Evolutionary conservation across 306 rosid species (phyloP), one percentile per base, ranked within the genome.

Genomic region (Cucurbita moschata): DNA sequence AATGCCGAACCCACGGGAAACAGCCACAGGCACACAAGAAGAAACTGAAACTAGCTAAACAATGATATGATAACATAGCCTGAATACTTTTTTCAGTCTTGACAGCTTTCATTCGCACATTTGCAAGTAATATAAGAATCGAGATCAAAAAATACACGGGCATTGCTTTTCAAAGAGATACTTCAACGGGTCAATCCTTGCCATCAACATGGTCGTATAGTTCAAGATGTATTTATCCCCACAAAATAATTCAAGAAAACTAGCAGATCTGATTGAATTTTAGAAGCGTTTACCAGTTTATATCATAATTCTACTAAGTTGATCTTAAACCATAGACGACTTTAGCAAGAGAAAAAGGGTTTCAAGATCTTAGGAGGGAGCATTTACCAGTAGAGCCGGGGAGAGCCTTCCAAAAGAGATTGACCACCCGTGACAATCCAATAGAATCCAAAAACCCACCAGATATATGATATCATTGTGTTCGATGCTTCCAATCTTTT

Each of bases 361-460:
- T 68, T 68, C 12, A 5, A 68, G 73, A 68, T 42, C 54, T 21
- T 21, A 68, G 43, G 8, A 68, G 73, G 49, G 37, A 8, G 6
- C 16, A 52, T 46, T 75, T 79, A 90, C 97, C 97, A 88, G 78
- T 90, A 90, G 72, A 90, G 90, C 65, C 88, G 90, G 0, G 97
- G 95, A 78, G 92, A 86, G 81, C 89, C 89, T 77, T 88, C 89
- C 64, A 88, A 46, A 77, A 90, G 92, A 62, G 83, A 80, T 86
- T 90, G 92, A 51, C 90, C 97, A 3, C 95, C 97, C 71, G 78
- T 75, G 77, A 88, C 90, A 82, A 87, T 88, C 89, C 92, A 90
- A 72, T 88, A 90, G 78, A 90, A 90, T 75, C 97, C 97, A 80
- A 87, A 77, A 43, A 85, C 84, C 97, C 97, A 90, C 97, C 97